Evolutionary conservation across 1,284 basidiomycete species (phyloP), one percentile per base, ranked within the genome.

Genomic region (Cronartium quercuum): DNA sequence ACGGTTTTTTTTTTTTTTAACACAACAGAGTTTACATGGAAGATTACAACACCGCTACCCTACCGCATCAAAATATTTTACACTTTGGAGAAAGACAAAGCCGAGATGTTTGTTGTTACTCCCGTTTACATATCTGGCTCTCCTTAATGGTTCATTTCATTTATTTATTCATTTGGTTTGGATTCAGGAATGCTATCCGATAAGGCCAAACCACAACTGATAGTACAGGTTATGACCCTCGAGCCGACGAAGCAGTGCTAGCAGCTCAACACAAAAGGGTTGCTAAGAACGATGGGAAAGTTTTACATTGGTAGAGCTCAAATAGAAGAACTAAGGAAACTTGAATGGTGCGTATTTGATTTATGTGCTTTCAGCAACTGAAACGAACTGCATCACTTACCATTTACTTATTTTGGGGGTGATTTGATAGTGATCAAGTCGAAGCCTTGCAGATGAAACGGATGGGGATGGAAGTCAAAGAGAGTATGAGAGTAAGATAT

Each of bases 41-140:
- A 81, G 92, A 94, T 80, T 94, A 86, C 81, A 94, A 94, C 79
- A 94, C 92, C 24, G 91, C 91, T 9, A 93, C 91, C 1, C 85
- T 94, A 1, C 90, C 92, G 2, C 89, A 94, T 79, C n/a, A 91
- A 94, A 81, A 94, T 94, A 82, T 81, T 41, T 35, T 75, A 75
- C 29, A 62, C 65, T 34, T 42, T 75, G 7, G 73, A 75, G 38
- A 69, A 68, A 55, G 61, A 69, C 68, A 65, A 68, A 55, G 58
- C 73, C 6, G 63, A 55, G 15, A 69, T 68, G 69, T 71, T 51
- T 41, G 47, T 47, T 18, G 5, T 62, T 15, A 10, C 6, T 55
- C 15, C 65, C 41, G 34, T 38, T 40, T 38, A 5, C 55, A 37
- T 12, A 24, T 68, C 40, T 15, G 44, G 24, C 35, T 37, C 64